Evolutionary conservation across 768 basidiomycete species (phyloP).

Genomic region (Russula dissimulans): DNA sequence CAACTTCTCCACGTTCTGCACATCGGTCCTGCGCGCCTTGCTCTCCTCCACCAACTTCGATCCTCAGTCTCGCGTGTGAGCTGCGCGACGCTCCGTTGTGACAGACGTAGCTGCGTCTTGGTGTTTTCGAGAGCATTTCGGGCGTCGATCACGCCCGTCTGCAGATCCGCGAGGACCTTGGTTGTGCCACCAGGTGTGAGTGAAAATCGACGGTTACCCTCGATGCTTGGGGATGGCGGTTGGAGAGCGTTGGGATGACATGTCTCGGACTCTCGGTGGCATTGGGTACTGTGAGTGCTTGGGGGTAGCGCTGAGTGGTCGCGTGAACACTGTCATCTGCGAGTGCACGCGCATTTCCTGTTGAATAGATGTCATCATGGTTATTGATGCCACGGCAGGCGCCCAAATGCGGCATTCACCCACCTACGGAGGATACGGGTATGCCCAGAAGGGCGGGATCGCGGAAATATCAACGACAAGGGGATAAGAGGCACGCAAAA

Average conservation of each 20-base stretch:
- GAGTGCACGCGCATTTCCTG: constrained; percentile 78
- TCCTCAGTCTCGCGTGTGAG: constrained; percentile 82
- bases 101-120: constrained; percentile 68
- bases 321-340: constrained; percentile 58
- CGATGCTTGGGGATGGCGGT: constrained; percentile 25
- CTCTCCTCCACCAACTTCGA: constrained; percentile 52
- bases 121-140: constrained; percentile 81
- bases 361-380: constrained; percentile 8
- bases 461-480: neutral
- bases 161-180: constrained; percentile 80
- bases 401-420: constrained; percentile 9
- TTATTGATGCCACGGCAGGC: neutral
- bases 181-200: constrained; percentile 74
- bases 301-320: constrained; percentile 19
- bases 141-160: constrained; percentile 72
- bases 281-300: constrained; percentile 25
- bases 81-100: constrained; percentile 76
- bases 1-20: constrained; percentile 41
- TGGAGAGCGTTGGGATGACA: constrained; percentile 25
- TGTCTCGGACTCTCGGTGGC: constrained; percentile 28
- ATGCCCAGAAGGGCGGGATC: constrained; percentile 41
- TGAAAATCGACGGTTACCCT: constrained; percentile 40
- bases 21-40: constrained; percentile 39
- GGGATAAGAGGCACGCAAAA: constrained; percentile 16
- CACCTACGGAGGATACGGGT: constrained; percentile 22